Percentiles rank a stretch among this genome's conserved stretches.
Evolutionary conservation across 768 basidiomycete species (phyloP).

Genomic region (Amanita polypyramis): DNA sequence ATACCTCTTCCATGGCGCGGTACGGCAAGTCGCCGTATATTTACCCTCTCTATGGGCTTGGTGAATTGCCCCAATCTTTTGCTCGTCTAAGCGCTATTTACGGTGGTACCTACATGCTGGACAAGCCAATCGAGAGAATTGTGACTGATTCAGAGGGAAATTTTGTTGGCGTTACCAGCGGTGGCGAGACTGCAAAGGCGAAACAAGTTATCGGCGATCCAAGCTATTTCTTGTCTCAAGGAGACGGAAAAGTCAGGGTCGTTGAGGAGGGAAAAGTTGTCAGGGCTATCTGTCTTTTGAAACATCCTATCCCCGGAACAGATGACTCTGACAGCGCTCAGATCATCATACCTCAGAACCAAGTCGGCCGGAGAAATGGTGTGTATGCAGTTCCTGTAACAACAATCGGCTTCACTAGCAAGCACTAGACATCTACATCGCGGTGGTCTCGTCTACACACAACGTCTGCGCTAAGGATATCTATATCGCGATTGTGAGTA

Average conservation of each 20-base stretch:
- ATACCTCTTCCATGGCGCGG: slow-evolving; percentile 97
- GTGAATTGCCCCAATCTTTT: slow-evolving; percentile 97
- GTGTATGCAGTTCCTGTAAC: slow-evolving; percentile 16
- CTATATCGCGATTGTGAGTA: slow-evolving; percentile 96
- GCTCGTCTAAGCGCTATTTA: slow-evolving; percentile 97
- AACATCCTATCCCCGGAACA: slow-evolving; percentile 96
- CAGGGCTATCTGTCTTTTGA: slow-evolving; percentile 93
- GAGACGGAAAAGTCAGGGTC: slow-evolving; percentile 69
- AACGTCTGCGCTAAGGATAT: slow-evolving; percentile 95
- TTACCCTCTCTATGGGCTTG: slow-evolving; percentile 97
- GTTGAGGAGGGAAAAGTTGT: slow-evolving; percentile 92
- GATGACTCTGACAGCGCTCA: slow-evolving; percentile 93
- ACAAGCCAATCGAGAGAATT: slow-evolving; percentile 88
- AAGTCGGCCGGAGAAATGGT: slow-evolving; percentile 90
- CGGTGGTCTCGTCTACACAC: slow-evolving; percentile 93
- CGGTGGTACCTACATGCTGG: slow-evolving; percentile 99
- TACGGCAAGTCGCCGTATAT: slow-evolving; percentile 99
- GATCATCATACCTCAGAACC: slow-evolving; percentile 98
- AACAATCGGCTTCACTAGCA: neutral
- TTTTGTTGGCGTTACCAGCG: slow-evolving; percentile 88
- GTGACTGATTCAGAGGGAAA: slow-evolving; percentile 79
- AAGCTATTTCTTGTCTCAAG: slow-evolving; percentile 80
- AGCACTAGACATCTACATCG: slow-evolving; percentile 88
- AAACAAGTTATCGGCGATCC: slow-evolving; percentile 98
- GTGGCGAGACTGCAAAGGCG: slow-evolving; percentile 87